Conservation (phyloP, 768 basidiomycete species). For the Leccinum disarticulatum region DNA sequence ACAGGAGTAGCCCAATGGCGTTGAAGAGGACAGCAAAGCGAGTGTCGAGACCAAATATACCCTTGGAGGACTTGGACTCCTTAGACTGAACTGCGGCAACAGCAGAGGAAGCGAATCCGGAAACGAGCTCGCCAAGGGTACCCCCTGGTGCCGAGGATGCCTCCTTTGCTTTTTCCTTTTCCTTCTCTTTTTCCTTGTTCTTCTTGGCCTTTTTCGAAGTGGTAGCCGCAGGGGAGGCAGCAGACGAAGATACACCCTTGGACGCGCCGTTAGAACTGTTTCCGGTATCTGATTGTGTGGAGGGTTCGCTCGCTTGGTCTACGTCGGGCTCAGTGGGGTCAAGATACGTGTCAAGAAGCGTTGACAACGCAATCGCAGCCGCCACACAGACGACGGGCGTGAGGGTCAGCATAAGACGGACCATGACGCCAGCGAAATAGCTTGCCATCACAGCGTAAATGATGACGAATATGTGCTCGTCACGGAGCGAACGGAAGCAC, state of each 20-base stretch:
- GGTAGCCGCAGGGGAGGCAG: slow-evolving; percentile 32
- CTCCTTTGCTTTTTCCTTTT: slow-evolving; percentile 45
- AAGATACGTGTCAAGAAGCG: slow-evolving; percentile 85
- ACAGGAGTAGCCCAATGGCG: slow-evolving; percentile 71
- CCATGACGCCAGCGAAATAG: slow-evolving; percentile 99
- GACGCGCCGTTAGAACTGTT: background rate
- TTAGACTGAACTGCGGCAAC: slow-evolving; percentile 24
- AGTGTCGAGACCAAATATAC: slow-evolving; percentile 84
- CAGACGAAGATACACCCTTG: slow-evolving; percentile 20
- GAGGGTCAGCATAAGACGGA: slow-evolving; percentile 95
- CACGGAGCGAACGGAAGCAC: slow-evolving; percentile 91
- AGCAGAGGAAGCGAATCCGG: slow-evolving; percentile 38
- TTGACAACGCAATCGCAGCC: slow-evolving; percentile 87
- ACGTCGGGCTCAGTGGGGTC: slow-evolving; percentile 73
- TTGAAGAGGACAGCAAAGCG: slow-evolving; percentile 76
- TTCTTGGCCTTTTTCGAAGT: slow-evolving; percentile 50
- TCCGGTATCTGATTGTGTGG: background rate
- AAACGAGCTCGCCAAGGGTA: slow-evolving; percentile 42
- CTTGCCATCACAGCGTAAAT: slow-evolving; percentile 95
- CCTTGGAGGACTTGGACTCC: slow-evolving; percentile 36
- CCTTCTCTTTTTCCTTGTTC: slow-evolving; percentile 39
- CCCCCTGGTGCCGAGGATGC: slow-evolving; percentile 37
- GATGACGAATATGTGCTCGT: slow-evolving; percentile 98
- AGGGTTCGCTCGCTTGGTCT: slow-evolving; percentile 1
- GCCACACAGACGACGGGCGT: slow-evolving; percentile 96